Evolutionary conservation across 805 yeast genomes (phyloP).

Genomic region (Hanseniaspora osmophila): DNA sequence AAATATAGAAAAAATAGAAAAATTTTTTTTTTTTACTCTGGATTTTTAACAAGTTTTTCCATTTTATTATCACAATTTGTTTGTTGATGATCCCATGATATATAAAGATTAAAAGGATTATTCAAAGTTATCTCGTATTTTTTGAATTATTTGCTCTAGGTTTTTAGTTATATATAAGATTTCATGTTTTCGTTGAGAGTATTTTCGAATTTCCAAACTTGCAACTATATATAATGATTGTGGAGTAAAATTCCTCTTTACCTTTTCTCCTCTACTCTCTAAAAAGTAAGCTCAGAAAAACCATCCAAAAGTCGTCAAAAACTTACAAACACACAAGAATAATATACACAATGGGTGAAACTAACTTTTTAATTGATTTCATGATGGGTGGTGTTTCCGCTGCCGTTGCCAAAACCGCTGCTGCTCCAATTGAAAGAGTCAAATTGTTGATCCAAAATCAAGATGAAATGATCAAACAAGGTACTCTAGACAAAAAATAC

Average conservation of each 20-base stretch:
- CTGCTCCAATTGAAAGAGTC: constrained; percentile 92
- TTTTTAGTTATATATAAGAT: too few species aligned
- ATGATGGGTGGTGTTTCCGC: constrained; percentile 99
- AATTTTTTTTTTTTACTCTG: constrained; percentile 1
- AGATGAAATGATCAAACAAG: constrained; percentile 96
- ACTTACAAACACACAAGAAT: constrained; percentile 1
- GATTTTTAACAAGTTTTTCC: neutral
- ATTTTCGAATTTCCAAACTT: too few species aligned
- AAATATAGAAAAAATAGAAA: too few species aligned
- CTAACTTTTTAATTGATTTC: constrained; percentile 51
- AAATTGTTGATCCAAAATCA: constrained; percentile 93
- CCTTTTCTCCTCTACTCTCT: too few species aligned
- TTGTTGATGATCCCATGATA: neutral
- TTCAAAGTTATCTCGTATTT: too few species aligned
- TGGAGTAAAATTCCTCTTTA: too few species aligned
- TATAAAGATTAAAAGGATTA: too few species aligned
- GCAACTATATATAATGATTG: too few species aligned
- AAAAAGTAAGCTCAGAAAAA: neutral
- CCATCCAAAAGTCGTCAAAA: constrained; percentile 2
- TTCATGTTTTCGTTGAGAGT: too few species aligned
- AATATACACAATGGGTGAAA: constrained; percentile 19
- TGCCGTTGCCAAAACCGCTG: constrained; percentile 95
- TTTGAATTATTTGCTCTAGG: too few species aligned
- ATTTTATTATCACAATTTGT: constrained; percentile 8
- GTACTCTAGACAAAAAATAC: constrained; percentile 78